Evolutionary conservation across 345 rosid genomes (phyloP), one percentile per base, ranked within the genome.

Genomic region (Sonneratia caseolaris): DNA sequence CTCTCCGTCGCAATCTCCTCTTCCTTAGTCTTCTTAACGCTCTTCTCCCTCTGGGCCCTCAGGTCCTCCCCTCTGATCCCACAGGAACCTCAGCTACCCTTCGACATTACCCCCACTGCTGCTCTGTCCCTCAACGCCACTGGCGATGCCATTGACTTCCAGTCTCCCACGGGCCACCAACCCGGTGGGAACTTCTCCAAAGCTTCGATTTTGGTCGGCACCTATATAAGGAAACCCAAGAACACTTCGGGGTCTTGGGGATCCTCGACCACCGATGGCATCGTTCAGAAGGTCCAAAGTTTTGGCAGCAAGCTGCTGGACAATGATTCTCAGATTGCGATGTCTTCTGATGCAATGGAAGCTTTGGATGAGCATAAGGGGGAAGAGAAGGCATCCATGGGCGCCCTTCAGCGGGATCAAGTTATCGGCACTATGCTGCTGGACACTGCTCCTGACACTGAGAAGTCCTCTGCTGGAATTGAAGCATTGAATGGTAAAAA

Each of bases 41-140:
- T 85, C 80, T 82, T 91, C 75, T 85, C 90, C 43, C 14, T 73
- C 75, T 88, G 89, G 86, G 61, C 80, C 38, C 42, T 82, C 85
- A 86, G 79, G 79, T 84, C 85, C 24, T 79, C 79, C 70, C 87
- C 97, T 81, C 76, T 73, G 32, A 37, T 84, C 66, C 83, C 61
- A 71, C 83, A 71, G 64, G 76, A 80, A 37, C 66, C 82, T 72
- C 73, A 40, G 70, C 21, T 86, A 62, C 81, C 81, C 82, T 75
- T 84, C 75, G 82, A 82, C 35, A 37, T 59, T 71, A 68, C 83
- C 57, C 62, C 77, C 71, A 53, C 75, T 55, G 57, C 37, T 68
- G 53, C 66, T 13, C 13, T 11, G 12, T n/a, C 62, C 35, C 35
- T 22, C 35, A 57, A 0, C 35, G 2, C 15, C 65, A 72, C 68